Conservation (phyloP, 139 green algal species). For the Trebouxia sp. region DNA sequence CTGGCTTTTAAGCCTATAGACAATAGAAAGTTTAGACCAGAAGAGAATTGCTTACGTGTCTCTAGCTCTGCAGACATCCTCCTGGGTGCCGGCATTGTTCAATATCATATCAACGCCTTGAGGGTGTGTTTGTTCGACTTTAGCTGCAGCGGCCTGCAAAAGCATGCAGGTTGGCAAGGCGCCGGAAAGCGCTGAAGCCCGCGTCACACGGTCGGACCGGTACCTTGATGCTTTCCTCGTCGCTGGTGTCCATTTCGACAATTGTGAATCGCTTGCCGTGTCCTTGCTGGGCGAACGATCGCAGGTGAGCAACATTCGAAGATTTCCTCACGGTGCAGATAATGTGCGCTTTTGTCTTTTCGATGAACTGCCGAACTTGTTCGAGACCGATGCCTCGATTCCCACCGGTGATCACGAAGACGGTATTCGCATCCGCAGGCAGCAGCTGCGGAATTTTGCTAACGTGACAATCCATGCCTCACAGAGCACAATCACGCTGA, state of each 20-base stretch:
- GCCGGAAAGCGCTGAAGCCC: no score
- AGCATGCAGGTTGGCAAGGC: neutral
- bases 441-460: conserved; percentile 4
- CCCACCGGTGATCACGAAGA: conserved; percentile 7
- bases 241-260: conserved; percentile 10
- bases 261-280: neutral
- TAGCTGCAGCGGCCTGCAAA: neutral
- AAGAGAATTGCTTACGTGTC: conserved; percentile 24
- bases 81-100: conserved; percentile 22
- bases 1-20: no score
- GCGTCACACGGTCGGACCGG: neutral
- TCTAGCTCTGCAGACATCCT: neutral
- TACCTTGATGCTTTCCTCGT: conserved; percentile 15
- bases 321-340: neutral
- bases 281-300: neutral
- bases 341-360: neutral
- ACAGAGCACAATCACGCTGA: neutral
- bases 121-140: neutral
- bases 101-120: conserved; percentile 11
- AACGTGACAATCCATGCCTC: neutral
- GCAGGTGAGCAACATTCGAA: neutral
- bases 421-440: neutral
- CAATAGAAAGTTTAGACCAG: no score
- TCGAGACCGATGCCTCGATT: conserved; percentile 9
- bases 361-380: neutral